Base-by-base conservation (phyloP, 108 stramenopile genomes). In the Cyclotella kingstonii region DNA sequence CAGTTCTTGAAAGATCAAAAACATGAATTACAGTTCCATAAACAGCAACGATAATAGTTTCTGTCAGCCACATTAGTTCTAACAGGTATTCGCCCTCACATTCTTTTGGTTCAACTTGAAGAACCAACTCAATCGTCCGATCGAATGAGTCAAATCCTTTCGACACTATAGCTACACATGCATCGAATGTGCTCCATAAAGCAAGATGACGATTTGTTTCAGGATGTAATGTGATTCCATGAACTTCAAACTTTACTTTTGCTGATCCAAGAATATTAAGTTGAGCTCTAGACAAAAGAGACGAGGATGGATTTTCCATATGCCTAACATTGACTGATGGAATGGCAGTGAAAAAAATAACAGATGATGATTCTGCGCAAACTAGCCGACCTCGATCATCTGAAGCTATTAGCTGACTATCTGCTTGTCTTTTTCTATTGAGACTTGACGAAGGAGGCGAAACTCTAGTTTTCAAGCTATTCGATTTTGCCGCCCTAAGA, bases 351-450 rank as follows among this genome's bases (percentile, higher is more conserved):
- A 74, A 86, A 57, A 91, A 88, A 11, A 80, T 42, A 1, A 91
- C 54, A n/a, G 76, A 68, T 42, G 56, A 61, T 15, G 81, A 64
- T 66, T 87, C 84, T 18, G 81, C 86, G 10, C 83, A 30, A 17
- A 81, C 57, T 23, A 81, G n/a, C 30, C 90, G 54, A 11, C 90
- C 90, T 43, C 86, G 60, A 54, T 67, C 64, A 52, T 91, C 90
- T 9, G 83, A 23, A 21, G 69, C 83, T 0, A 91, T 40, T 26
- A 76, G 48, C 3, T 74, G 55, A 41, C 45, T 33, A 5, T 69
- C 66, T 49, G 76, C 45, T 30, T 69, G 63, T 17, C 54, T 54
- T 58, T 66, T 62, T 51, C 78, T 53, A 21, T 70, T 50, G 21
- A 61, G 54, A 28, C 64, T 54, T 49, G 77, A 45, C 15, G 77